These are phyloP conservation scores for Lasiosphaeria hispida DNA, from an alignment of 495 filamentous ascomycete species.

Conservation along the genomic window DNA sequence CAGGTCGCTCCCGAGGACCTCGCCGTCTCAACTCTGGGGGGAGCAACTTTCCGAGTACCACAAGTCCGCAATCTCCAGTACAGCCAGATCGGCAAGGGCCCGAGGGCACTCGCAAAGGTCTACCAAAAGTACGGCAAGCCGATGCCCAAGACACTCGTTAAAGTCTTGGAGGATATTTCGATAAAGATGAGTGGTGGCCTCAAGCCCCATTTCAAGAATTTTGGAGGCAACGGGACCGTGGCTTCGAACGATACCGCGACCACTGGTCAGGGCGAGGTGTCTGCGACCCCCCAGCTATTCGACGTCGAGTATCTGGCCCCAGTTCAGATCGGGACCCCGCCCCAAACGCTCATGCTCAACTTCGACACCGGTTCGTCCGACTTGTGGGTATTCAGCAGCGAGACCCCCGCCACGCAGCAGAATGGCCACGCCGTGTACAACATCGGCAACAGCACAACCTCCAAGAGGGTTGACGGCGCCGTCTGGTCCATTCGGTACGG, in stretches of 20 bases:
- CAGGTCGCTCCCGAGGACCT: constrained; percentile 23
- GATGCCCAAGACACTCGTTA: constrained; percentile 32
- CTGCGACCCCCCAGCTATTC: constrained; percentile 45
- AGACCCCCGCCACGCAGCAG: constrained; percentile 38
- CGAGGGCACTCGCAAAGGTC: constrained; percentile 40
- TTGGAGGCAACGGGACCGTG: constrained; percentile 13
- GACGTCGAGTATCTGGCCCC: constrained; percentile 63
- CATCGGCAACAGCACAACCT: constrained; percentile 44
- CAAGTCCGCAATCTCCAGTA: constrained; percentile 43
- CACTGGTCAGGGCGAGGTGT: constrained; percentile 33
- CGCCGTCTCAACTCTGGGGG: constrained; percentile 35
- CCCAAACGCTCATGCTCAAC: constrained; percentile 63
- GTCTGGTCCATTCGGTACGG: constrained; percentile 71
- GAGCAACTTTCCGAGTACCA: constrained; percentile 38
- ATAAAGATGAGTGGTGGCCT: background rate
- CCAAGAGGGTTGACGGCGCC: constrained; percentile 48
- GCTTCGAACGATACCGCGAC: constrained; percentile 14
- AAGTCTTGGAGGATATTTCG: constrained; percentile 31
- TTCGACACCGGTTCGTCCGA: constrained; percentile 78
- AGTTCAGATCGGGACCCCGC: constrained; percentile 67
- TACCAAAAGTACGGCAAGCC: constrained; percentile 42
- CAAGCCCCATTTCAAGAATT: background rate
- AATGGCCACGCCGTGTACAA: constrained; percentile 56
- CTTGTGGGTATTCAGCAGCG: constrained; percentile 60
- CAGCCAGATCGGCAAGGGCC: constrained; percentile 35